These are phyloP conservation scores for Orychophragmus violaceus DNA, from an alignment of 345 rosid genomes.

Conservation along the genomic window DNA sequence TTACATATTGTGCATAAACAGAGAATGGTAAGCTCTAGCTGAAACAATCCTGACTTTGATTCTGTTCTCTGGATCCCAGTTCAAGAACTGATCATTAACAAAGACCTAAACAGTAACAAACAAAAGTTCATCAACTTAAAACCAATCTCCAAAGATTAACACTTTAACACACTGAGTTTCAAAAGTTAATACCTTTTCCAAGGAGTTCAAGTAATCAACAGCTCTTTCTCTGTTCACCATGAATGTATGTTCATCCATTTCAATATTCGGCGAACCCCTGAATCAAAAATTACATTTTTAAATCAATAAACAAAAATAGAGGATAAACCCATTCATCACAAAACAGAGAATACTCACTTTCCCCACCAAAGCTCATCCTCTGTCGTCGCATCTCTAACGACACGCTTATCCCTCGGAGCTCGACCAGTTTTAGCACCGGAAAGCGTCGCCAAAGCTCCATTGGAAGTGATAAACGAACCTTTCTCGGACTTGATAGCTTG, in stretches of 20 bases:
- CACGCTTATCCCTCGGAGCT: conserved; percentile 94
- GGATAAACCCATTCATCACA: neutral
- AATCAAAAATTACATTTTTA: too few relatives aligned
- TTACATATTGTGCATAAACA: conserved; percentile 99
- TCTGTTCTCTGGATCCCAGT: conserved; percentile 87
- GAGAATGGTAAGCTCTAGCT: conserved; percentile 95
- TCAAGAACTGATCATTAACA: conserved; percentile 87
- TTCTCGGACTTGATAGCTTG: conserved; percentile 83
- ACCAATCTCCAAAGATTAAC: neutral
- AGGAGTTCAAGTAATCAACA: conserved; percentile 92
- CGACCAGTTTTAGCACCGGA: conserved; percentile 99
- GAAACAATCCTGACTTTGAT: conserved; percentile 97
- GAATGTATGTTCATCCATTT: conserved; percentile 96
- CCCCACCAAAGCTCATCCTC: conserved; percentile 96
- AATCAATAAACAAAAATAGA: neutral
- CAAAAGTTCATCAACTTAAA: neutral
- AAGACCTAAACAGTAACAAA: conserved; percentile 49
- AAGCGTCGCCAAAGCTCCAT: conserved; percentile 88
- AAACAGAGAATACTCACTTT: conserved; percentile 49
- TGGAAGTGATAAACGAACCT: conserved; percentile 80
- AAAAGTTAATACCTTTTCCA: conserved; percentile 60
- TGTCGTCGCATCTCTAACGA: conserved; percentile 67
- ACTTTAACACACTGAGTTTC: neutral
- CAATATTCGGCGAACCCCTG: conserved; percentile 98
- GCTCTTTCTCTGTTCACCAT: conserved; percentile 96